These are phyloP conservation scores for Coniochaeta hoffmannii DNA, from an alignment of 2,329 filamentous ascomycete genomes.

Conservation along the genomic window DNA sequence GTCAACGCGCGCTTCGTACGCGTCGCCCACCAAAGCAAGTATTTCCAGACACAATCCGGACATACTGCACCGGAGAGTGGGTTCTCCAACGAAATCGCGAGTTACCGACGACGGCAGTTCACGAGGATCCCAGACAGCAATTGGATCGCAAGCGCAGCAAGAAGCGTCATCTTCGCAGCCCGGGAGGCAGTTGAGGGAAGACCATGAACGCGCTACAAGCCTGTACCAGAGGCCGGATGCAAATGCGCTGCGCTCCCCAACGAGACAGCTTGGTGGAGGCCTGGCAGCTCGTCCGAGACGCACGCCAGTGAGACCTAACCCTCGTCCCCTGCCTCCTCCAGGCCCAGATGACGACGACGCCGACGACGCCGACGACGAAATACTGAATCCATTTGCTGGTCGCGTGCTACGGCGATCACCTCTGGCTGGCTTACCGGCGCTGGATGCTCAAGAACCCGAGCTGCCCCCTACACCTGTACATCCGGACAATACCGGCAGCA, in stretches of 20 bases:
- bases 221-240: neutral
- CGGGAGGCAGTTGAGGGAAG: neutral
- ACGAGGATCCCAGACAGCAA: neutral
- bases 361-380: slow-evolving; percentile 34
- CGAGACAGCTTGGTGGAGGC: slow-evolving; percentile 20
- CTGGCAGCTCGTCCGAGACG: slow-evolving; percentile 29
- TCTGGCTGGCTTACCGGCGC: slow-evolving; percentile 22
- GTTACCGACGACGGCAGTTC: neutral
- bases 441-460: slow-evolving; percentile 48
- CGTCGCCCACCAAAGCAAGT: slow-evolving; percentile 60
- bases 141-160: neutral
- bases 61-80: slow-evolving; percentile 29
- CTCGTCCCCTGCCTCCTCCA: slow-evolving; percentile 39
- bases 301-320: slow-evolving; percentile 33
- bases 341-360: slow-evolving; percentile 32
- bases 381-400: slow-evolving; percentile 33
- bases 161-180: neutral
- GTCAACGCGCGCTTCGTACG: slow-evolving; percentile 46
- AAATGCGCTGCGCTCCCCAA: slow-evolving; percentile 15
- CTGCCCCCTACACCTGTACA: slow-evolving; percentile 52
- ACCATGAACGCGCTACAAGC: neutral
- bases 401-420: slow-evolving; percentile 27
- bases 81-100: slow-evolving; percentile 3
- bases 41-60: slow-evolving; percentile 54
- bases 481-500: slow-evolving; percentile 44